Evolutionary conservation across 768 basidiomycete species (phyloP), one percentile per base, ranked within the genome.

Genomic region (Suillus sp.): DNA sequence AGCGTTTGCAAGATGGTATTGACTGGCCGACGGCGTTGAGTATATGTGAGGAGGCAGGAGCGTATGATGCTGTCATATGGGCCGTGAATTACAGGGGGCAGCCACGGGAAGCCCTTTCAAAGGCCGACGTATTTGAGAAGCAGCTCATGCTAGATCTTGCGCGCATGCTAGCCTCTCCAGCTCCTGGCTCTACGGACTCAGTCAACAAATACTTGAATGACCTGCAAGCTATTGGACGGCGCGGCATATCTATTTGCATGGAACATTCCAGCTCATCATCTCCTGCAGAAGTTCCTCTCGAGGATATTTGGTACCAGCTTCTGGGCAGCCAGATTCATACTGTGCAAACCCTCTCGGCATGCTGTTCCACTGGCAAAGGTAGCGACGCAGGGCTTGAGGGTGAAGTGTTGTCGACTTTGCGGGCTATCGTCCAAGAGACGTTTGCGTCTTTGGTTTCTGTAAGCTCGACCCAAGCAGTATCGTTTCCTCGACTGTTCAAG

Each of bases 401-500:
- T 60, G 67, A 72, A 20, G 74, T 82, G 1, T 72, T 92, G 47
- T 77, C 82, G 2, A 75, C 80, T 13, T 76, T 97, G 54, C 89
- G 93, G 43, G 75, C 84, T 1, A 84, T 95, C 11, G 88, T 97
- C 10, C 95, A 96, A 71, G 84, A 86, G 58, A 95, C 93, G 0
- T 93, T 99, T 69, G 80, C 86, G 0, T 84, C 90, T 30, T 83
- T 99, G 54, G 88, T 98, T 22, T 89, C 93, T n/a, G 85, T 90
- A 54, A 89, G 90, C 53, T 89, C 93, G 0, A 86, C 90, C 0
- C 85, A 84, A 18, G 83, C 87, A 0, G 83, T 97, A 5, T 96
- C 95, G 0, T 96, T 99, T 73, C 96, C 97, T 27, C 86, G 86
- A 22, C 79, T 99, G 10, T 96, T 99, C 84, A 95, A 92, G 68